Base-by-base conservation (phyloP, 768 basidiomycete species). In the Tricholoma sp. region DNA sequence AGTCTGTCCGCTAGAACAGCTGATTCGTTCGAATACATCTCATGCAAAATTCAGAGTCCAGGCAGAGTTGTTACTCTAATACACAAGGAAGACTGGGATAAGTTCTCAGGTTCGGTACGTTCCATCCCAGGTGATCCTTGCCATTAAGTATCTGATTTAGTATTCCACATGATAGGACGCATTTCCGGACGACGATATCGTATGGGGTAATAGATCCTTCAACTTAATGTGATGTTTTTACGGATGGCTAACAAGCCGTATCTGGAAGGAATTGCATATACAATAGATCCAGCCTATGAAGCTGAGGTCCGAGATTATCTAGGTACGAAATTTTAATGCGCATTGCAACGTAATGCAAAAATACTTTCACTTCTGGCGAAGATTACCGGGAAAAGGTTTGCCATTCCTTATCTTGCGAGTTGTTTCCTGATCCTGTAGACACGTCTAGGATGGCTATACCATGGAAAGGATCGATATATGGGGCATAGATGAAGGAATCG, bases 41-140 rank as follows among this genome's bases (percentile, higher is more conserved):
- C 7, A 35, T 59, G 27, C 29, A 52, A 35, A 51, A 18, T 22
- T 4, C 61, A 92, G 90, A 82, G 76, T 52, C 94, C 94, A 2
- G 94, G 94, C 2, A 75, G 93, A 43, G 95, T 96, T 1, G 94
- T 96, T 0, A 98, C 94, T 0, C 77, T 98, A 2, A 78, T 97
- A 8, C 88, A 90, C 63, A 89, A 91, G 57, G 84, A 87, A 67
- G 91, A 96, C 46, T 98, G 95, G 95, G 85, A 86, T 34, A 67
- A 71, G 11, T 85, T 90, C 66, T 88, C 88, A 5, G 74, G 65
- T n/a, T 80, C 83, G 16, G 91, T 90, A 60, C 58, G 82, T 57
- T 27, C 19, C 12, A 32, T 16, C 2, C 53, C 2, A 14, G n/a
- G 7, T 18, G 10, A 18, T 29, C 12, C 11, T 19, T 32, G 9